Conservation (phyloP, 2,329 filamentous ascomycete genomes). For the Hortaea werneckii region DNA sequence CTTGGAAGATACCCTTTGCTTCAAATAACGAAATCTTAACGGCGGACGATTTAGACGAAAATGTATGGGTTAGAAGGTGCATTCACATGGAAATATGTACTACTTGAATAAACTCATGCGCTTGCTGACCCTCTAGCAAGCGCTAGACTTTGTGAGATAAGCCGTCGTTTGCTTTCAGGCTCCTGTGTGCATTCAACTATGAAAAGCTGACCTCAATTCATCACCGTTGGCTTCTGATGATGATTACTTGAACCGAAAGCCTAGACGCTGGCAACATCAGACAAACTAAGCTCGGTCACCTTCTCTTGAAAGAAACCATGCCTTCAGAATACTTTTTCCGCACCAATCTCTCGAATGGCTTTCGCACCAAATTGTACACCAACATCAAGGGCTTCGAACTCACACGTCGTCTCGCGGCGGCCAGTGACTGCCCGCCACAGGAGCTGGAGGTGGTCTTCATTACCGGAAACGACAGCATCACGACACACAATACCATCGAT, state of each 20-base stretch:
- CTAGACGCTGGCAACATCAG: not conserved
- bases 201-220: not conserved
- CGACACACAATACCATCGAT: not conserved
- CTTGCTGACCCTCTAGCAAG: not conserved
- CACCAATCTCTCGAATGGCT: not conserved
- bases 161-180: not conserved
- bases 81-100: not conserved
- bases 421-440: not conserved
- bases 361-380: not conserved
- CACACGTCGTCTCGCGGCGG: not conserved
- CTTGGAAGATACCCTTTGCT: slow-evolving; percentile 1
- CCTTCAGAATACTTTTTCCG: not conserved
- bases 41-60: not conserved
- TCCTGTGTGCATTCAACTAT: not conserved
- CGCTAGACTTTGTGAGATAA: not conserved
- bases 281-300: not conserved
- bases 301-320: not conserved
- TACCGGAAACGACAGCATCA: not conserved
- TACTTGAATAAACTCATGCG: not conserved
- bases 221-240: too few relatives aligned
- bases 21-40: not conserved
- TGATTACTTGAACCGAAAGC: too few relatives aligned
- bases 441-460: not conserved
- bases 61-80: not conserved
- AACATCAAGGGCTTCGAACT: not conserved